A percentile compares a stretch with the other conserved stretches of the same genome.
These are phyloP conservation scores for Lophiostoma macrostomum DNA, from an alignment of 495 filamentous ascomycete species.

Conservation along the genomic window DNA sequence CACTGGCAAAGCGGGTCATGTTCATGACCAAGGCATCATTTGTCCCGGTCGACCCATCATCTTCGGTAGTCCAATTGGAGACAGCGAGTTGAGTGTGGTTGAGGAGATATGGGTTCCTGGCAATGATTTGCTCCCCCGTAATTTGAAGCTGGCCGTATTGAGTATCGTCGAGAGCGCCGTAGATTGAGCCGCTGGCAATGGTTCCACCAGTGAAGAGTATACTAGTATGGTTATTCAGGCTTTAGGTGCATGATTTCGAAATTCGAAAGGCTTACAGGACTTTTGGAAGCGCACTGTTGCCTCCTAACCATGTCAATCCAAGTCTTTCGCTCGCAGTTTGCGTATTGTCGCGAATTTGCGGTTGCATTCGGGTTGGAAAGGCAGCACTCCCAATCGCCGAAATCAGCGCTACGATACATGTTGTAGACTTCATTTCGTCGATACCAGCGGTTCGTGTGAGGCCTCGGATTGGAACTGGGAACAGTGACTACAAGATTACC, in stretches of 20 bases:
- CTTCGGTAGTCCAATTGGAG: slow-evolving; percentile 19
- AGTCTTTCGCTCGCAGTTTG: slow-evolving; percentile 18
- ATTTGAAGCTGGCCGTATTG: slow-evolving; percentile 21
- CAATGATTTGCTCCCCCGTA: slow-evolving; percentile 22
- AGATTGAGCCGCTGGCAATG: slow-evolving; percentile 14
- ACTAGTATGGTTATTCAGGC: background rate
- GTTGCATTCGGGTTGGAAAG: background rate
- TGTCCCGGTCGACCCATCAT: slow-evolving; percentile 19
- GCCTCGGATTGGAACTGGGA: too few species aligned
- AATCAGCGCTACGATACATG: slow-evolving; percentile 10
- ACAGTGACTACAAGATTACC: too few species aligned
- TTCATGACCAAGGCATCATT: slow-evolving; percentile 22
- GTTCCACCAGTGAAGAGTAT: slow-evolving; percentile 21
- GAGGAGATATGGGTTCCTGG: slow-evolving; percentile 17
- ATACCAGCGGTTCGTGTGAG: too few species aligned
- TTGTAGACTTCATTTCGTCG: too few species aligned
- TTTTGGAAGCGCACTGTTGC: slow-evolving; percentile 17
- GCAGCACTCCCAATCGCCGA: background rate
- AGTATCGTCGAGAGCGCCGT: slow-evolving; percentile 20
- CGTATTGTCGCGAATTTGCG: slow-evolving; percentile 6
- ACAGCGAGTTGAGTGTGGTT: slow-evolving; percentile 26
- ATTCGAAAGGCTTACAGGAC: slow-evolving; percentile 9
- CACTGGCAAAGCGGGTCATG: slow-evolving; percentile 20
- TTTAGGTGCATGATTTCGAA: background rate
- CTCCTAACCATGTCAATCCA: slow-evolving; percentile 17